phyloP scores from a whole-genome alignment of 768 basidiomycete species.

The Lanmaoa pseudosensibilis region DNA sequence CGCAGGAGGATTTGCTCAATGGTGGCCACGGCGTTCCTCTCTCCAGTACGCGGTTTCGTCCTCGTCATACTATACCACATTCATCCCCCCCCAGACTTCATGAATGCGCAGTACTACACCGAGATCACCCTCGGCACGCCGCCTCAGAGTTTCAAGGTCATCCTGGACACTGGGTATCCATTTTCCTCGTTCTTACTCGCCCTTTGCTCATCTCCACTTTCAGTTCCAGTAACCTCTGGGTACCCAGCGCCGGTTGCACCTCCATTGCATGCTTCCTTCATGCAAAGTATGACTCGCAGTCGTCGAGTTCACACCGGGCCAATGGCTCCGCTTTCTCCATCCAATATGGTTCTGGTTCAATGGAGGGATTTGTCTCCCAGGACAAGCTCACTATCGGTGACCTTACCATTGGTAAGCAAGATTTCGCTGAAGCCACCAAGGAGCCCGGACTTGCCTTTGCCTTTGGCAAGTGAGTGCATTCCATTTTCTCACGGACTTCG shows the following conservation, averaged over 20 bases:
- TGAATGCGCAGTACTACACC: slow-evolving; percentile 97
- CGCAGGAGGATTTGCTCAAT: slow-evolving; percentile 65
- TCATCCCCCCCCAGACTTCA: slow-evolving; percentile 64
- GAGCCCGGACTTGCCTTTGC: slow-evolving; percentile 98
- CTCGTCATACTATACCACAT: not conserved
- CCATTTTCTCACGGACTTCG: not conserved
- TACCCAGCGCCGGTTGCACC: slow-evolving; percentile 76
- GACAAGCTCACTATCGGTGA: slow-evolving; percentile 84
- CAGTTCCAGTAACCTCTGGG: slow-evolving; percentile 93
- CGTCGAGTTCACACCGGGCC: slow-evolving; percentile 82
- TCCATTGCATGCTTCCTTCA: slow-evolving; percentile 96
- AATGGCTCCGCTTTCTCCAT: slow-evolving; percentile 91
- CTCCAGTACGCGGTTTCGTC: slow-evolving; percentile 46
- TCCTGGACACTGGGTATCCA: slow-evolving; percentile 84
- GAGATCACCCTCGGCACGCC: slow-evolving; percentile 84
- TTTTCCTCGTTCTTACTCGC: slow-evolving; percentile 20
- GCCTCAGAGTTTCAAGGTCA: slow-evolving; percentile 88
- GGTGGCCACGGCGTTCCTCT: slow-evolving; percentile 89
- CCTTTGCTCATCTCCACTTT: slow-evolving; percentile 1
- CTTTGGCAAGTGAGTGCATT: slow-evolving; percentile 76
- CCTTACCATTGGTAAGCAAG: slow-evolving; percentile 66
- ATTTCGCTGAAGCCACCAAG: slow-evolving; percentile 94
- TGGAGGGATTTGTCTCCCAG: slow-evolving; percentile 93
- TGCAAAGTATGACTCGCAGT: slow-evolving; percentile 78
- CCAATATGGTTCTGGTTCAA: slow-evolving; percentile 92